Percentiles rank a stretch among this genome's conserved stretches.
Conservation (phyloP, 129 eudicot genomes). For the Glebionis coronaria region DNA sequence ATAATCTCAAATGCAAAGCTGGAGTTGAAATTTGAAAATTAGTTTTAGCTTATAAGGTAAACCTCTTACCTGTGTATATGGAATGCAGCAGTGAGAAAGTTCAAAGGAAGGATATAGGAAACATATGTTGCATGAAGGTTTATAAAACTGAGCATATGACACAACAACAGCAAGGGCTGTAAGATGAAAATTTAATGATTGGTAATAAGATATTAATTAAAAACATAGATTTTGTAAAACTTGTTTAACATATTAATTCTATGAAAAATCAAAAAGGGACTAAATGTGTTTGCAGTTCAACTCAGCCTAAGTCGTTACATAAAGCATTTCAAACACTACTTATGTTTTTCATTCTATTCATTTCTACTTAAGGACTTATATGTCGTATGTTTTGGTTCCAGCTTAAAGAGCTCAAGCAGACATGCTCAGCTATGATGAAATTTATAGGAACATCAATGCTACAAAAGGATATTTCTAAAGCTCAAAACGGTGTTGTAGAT, state of each 20-base stretch:
- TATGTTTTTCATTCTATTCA: no score
- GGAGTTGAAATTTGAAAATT: no score
- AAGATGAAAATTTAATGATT: neutral
- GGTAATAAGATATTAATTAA: neutral
- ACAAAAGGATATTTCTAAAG: conserved; percentile 52
- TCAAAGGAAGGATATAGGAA: no score
- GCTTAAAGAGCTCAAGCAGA: conserved; percentile 49
- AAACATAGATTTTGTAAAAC: no score
- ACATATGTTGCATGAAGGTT: no score
- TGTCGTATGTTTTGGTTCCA: conserved; percentile 32
- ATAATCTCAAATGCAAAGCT: no score
- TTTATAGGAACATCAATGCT: conserved; percentile 85
- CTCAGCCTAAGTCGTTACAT: neutral
- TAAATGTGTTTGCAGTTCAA: conserved; percentile 2
- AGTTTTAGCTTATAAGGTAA: no score
- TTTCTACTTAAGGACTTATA: neutral
- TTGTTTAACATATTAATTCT: neutral
- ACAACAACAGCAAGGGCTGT: conserved; percentile 28
- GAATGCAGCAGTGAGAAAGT: no score
- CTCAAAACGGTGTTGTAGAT: conserved; percentile 34
- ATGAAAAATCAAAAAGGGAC: neutral
- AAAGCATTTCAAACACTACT: no score
- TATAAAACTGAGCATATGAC: no score
- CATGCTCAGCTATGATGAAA: conserved; percentile 65
- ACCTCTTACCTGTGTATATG: no score